Percentiles rank a stretch among this genome's conserved stretches.
Evolutionary conservation across 208 protist genomes (phyloP).

Genomic region (Leishmania martiniquensis): DNA sequence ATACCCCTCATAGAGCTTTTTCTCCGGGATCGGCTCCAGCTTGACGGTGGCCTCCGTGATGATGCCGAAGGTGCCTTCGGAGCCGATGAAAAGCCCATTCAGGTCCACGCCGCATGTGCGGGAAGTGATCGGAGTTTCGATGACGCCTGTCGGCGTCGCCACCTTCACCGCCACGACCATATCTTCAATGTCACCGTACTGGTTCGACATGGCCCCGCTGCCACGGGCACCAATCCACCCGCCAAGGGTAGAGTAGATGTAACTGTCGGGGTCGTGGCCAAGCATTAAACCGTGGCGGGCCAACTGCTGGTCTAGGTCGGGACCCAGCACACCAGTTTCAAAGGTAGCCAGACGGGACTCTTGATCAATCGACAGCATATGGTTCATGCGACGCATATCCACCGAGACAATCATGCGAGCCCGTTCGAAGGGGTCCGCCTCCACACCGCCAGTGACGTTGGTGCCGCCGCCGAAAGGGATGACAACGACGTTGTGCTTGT

Average conservation of each 20-base stretch:
- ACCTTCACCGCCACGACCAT: slow-evolving; percentile 93
- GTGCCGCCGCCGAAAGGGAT: slow-evolving; percentile 96
- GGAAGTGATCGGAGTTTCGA: slow-evolving; percentile 82
- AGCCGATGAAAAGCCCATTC: slow-evolving; percentile 92
- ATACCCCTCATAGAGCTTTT: slow-evolving; percentile 87
- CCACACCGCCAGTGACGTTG: slow-evolving; percentile 92
- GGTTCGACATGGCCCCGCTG: slow-evolving; percentile 96
- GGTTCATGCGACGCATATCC: slow-evolving; percentile 94
- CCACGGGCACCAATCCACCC: slow-evolving; percentile 96
- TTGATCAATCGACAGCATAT: slow-evolving; percentile 87
- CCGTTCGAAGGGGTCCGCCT: slow-evolving; percentile 84
- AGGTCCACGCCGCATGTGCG: slow-evolving; percentile 89
- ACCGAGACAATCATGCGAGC: slow-evolving; percentile 93
- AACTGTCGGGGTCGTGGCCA: slow-evolving; percentile 95
- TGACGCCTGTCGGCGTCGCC: slow-evolving; percentile 91
- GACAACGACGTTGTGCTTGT: slow-evolving; percentile 92
- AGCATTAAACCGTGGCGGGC: slow-evolving; percentile 89
- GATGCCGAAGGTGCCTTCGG: slow-evolving; percentile 94
- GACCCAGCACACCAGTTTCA: slow-evolving; percentile 90
- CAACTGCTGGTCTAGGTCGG: slow-evolving; percentile 90
- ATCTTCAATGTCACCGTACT: slow-evolving; percentile 95
- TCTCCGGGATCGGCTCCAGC: slow-evolving; percentile 86
- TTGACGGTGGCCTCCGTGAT: slow-evolving; percentile 94
- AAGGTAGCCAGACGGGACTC: slow-evolving; percentile 88
- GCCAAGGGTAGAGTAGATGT: slow-evolving; percentile 93